Percentiles rank a stretch among this genome's conserved stretches.
phyloP scores from a whole-genome alignment of 106 monocot genomes.

The Chionographis japonica region DNA sequence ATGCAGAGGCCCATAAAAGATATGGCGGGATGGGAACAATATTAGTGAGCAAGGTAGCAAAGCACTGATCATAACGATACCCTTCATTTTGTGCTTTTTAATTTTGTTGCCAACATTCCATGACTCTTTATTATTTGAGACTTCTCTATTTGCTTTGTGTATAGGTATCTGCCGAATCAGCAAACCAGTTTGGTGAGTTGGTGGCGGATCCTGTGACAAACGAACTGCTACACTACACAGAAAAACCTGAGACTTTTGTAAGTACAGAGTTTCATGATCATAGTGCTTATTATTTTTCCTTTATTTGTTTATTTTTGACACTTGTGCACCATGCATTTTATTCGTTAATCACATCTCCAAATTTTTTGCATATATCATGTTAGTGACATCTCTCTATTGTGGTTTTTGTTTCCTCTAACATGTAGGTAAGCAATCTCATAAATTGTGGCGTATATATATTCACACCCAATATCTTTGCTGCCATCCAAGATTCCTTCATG shows the following conservation, averaged over 20 bases:
- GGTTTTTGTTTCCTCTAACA: slow-evolving; percentile 5
- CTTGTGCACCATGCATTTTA: not conserved
- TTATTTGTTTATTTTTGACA: not conserved
- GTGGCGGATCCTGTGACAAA: slow-evolving; percentile 77
- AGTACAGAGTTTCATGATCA: slow-evolving; percentile 17
- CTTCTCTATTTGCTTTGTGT: not conserved
- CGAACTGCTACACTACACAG: slow-evolving; percentile 83
- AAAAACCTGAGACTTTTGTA: slow-evolving; percentile 98
- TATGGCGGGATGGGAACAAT: slow-evolving; percentile 65
- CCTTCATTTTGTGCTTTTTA: not conserved
- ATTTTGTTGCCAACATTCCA: not conserved
- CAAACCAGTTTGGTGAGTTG: slow-evolving; percentile 86
- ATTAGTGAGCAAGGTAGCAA: slow-evolving; percentile 48
- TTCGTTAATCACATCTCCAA: not conserved
- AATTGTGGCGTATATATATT: slow-evolving; percentile 98
- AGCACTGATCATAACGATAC: not conserved
- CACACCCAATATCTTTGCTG: slow-evolving; percentile 89
- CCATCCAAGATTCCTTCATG: slow-evolving; percentile 66
- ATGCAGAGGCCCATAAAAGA: slow-evolving; percentile 55
- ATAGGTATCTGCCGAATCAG: slow-evolving; percentile 68
- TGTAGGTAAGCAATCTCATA: slow-evolving; percentile 91
- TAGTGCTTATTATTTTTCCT: not conserved
- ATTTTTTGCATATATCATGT: not conserved
- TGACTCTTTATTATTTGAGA: not conserved
- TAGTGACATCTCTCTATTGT: not conserved